Percentiles rank a stretch among this genome's conserved stretches.
Conservation (phyloP, 768 basidiomycete species). For the Auricularia cornea region DNA sequence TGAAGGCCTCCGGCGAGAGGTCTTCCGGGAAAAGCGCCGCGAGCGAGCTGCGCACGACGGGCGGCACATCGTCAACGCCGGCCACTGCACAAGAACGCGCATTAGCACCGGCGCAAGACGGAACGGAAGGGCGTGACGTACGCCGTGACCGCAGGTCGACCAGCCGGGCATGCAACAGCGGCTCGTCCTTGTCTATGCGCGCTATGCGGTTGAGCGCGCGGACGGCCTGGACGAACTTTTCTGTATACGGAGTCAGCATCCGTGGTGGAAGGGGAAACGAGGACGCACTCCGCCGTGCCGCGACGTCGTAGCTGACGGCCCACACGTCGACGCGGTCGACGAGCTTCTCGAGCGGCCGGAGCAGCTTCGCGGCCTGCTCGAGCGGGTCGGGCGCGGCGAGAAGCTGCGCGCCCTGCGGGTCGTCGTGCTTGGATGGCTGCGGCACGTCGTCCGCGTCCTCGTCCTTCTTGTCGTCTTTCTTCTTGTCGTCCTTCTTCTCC, state of each 20-base stretch:
- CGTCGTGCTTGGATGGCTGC: slow-evolving; percentile 58
- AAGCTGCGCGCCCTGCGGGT: slow-evolving; percentile 73
- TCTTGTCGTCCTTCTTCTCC: slow-evolving; percentile 16
- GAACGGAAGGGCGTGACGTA: slow-evolving; percentile 22
- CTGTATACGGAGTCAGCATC: slow-evolving; percentile 29
- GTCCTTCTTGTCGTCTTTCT: slow-evolving; percentile 5
- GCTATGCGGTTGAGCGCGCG: slow-evolving; percentile 55
- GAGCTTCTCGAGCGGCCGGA: slow-evolving; percentile 52
- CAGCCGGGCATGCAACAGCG: slow-evolving; percentile 64
- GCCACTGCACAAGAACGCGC: neutral
- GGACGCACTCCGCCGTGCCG: slow-evolving; percentile 67
- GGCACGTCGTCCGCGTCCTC: slow-evolving; percentile 69
- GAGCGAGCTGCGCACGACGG: slow-evolving; percentile 34
- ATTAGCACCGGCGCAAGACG: neutral
- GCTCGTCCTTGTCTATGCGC: slow-evolving; percentile 42
- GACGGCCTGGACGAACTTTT: slow-evolving; percentile 72
- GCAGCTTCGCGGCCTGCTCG: slow-evolving; percentile 64
- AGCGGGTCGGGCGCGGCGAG: slow-evolving; percentile 55
- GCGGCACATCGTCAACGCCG: neutral
- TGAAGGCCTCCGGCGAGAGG: slow-evolving; percentile 55
- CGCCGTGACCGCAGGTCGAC: slow-evolving; percentile 53
- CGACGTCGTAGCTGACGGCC: slow-evolving; percentile 71
- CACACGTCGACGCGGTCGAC: slow-evolving; percentile 59
- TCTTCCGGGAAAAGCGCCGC: slow-evolving; percentile 47
- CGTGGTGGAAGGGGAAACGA: neutral